These are phyloP conservation scores for Scedosporium apiospermum DNA, from an alignment of 2,329 filamentous ascomycete genomes.

Conservation along the genomic window DNA sequence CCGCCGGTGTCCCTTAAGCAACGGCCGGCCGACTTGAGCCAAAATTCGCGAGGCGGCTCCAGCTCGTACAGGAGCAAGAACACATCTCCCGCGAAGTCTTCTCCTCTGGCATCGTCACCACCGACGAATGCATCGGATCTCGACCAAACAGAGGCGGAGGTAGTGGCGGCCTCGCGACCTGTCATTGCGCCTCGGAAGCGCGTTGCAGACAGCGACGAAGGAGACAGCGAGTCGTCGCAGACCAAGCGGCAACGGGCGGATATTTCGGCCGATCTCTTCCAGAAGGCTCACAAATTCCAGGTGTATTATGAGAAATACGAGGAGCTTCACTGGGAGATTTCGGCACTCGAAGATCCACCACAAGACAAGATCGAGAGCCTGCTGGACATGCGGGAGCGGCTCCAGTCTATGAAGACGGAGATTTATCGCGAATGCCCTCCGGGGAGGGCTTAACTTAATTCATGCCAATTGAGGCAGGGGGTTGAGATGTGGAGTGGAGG, in stretches of 20 bases:
- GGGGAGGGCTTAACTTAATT: conserved; percentile 7
- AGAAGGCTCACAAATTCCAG: conserved; percentile 47
- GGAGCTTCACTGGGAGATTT: conserved; percentile 45
- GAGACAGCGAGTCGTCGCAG: conserved; percentile 11
- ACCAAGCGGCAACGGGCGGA: conserved; percentile 20
- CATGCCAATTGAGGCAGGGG: too few species aligned
- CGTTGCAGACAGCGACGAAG: conserved; percentile 11
- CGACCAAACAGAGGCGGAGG: conserved; percentile 25
- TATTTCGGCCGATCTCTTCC: conserved; percentile 33
- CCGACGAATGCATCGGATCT: conserved; percentile 57
- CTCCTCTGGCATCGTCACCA: conserved; percentile 54
- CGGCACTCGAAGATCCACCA: conserved; percentile 37
- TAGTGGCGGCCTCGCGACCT: conserved; percentile 1
- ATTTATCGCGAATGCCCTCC: conserved; percentile 40
- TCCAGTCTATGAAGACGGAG: conserved; percentile 48
- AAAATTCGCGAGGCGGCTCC: conserved; percentile 31
- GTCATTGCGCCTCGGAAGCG: neutral
- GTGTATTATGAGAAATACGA: conserved; percentile 47
- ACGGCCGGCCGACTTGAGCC: conserved; percentile 38
- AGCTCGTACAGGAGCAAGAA: conserved; percentile 32
- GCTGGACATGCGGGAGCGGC: conserved; percentile 42
- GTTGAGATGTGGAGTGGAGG: neutral
- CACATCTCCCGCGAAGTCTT: conserved; percentile 53
- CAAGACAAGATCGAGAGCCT: conserved; percentile 40
- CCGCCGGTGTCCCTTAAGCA: conserved; percentile 24